Evolutionary conservation across 345 rosid genomes (phyloP), one percentile per base, ranked within the genome.

Genomic region (Clausena lansium): DNA sequence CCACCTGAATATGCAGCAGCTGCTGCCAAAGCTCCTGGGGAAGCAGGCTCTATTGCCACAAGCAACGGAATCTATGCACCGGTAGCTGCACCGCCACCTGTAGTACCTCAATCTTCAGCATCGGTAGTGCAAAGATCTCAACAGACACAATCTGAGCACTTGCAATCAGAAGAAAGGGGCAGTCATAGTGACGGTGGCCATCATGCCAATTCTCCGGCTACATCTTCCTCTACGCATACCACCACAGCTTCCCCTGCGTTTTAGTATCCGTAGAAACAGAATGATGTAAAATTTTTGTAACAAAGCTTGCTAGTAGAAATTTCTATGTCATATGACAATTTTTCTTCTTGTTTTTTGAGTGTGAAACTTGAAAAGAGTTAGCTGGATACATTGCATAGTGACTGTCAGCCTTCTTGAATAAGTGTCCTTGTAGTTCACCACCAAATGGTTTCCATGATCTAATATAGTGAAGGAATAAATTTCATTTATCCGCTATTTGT

Each of bases 221-320:
- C 91, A 50, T 90, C 97, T 71, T 93, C 97, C 30, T 95, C 97
- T 6, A 91, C 90, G 0, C 92, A 87, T 71, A 90, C 90, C 25
- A 82, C 89, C 62, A 82, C 90, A 13, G 78, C 87, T 76, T 87
- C 94, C n/a, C 93, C 86, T 13, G 74, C 50, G 60, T 64, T 79
- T 25, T 77, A 81, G 70, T 30, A n/a, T 27, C 14, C 25, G 39
- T n/a, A 67, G 47, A 33, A 27, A 22, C 9, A 27, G 59, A 58
- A 71, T 60, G 36, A 24, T 79, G 84, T 84, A 84, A 63, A 83
- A 74, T 78, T 85, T 88, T 86, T 78, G 86, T 84, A 82, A 81
- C 73, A 60, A 72, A 70, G 68, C n/a, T 33, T 32, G 52, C 24
- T 41, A 79, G 75, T 41, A 79, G 75, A 52, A 60, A 75, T 17